A percentile compares a stretch with the other conserved stretches of the same genome.
These are phyloP conservation scores for Isabelozyma gotoi DNA, from an alignment of 805 yeast species.

Conservation along the genomic window DNA sequence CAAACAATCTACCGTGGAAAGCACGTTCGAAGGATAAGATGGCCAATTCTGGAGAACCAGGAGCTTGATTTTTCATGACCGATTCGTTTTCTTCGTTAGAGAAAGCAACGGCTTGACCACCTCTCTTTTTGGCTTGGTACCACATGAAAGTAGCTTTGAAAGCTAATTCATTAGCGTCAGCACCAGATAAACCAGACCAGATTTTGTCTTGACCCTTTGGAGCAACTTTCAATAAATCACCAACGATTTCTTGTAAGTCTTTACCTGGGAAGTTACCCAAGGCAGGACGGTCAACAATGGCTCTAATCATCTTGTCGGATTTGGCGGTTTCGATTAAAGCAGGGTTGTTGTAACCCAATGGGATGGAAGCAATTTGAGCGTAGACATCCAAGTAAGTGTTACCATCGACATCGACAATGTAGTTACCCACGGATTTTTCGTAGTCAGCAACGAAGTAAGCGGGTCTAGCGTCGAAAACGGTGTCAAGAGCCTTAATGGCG, in stretches of 20 bases:
- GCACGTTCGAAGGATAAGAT: constrained; percentile 83
- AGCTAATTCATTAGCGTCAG: constrained; percentile 87
- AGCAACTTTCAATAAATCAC: constrained; percentile 58
- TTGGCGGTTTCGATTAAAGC: constrained; percentile 65
- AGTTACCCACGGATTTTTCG: constrained; percentile 73
- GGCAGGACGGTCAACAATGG: constrained; percentile 82
- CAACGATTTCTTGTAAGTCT: constrained; percentile 59
- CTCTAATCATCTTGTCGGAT: constrained; percentile 68
- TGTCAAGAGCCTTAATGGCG: constrained; percentile 52
- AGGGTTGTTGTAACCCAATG: constrained; percentile 86
- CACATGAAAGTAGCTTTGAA: constrained; percentile 87
- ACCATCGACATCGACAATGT: constrained; percentile 79
- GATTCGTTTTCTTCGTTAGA: constrained; percentile 66
- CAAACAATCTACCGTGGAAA: constrained; percentile 95
- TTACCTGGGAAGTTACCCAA: constrained; percentile 76
- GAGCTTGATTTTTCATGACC: constrained; percentile 78
- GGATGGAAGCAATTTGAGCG: constrained; percentile 83
- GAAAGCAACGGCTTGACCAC: constrained; percentile 57
- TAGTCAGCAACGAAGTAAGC: constrained; percentile 78
- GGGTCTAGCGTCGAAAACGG: constrained; percentile 70
- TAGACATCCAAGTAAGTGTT: constrained; percentile 72
- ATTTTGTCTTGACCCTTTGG: constrained; percentile 74
- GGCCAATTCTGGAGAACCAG: constrained; percentile 87
- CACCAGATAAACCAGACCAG: constrained; percentile 82
- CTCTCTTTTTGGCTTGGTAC: constrained; percentile 65